These are phyloP conservation scores for Byssoonygena ceratinophila DNA, from an alignment of 2,329 filamentous ascomycete genomes.

Conservation along the genomic window DNA sequence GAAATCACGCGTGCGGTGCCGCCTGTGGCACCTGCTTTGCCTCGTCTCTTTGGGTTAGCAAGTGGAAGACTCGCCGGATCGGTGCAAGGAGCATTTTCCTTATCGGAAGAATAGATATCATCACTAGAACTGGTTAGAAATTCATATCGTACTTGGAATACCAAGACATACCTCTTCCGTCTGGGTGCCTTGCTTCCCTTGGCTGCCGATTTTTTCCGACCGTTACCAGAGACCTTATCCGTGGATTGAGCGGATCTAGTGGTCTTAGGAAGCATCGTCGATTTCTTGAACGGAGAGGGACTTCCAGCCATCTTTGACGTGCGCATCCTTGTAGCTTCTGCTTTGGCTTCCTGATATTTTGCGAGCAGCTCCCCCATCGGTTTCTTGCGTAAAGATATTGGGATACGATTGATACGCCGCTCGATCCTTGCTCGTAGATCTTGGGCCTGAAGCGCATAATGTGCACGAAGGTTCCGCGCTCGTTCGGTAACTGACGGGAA, in stretches of 20 bases:
- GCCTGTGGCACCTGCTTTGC: conserved; percentile 33
- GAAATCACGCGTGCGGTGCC: conserved; percentile 34
- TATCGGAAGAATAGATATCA: conserved; percentile 55
- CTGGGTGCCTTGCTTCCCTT: conserved; percentile 20
- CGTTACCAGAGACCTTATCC: conserved; percentile 24
- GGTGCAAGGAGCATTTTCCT: conserved; percentile 55
- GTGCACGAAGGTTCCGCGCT: conserved; percentile 73
- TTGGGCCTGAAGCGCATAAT: conserved; percentile 80
- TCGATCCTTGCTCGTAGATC: conserved; percentile 77
- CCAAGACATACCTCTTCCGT: conserved; percentile 9
- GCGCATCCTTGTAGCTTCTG: conserved; percentile 37
- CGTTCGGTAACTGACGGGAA: conserved; percentile 62
- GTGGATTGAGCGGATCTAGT: conserved; percentile 24
- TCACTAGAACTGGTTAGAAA: conserved; percentile 39
- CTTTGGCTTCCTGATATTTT: conserved; percentile 35
- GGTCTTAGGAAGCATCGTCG: conserved; percentile 22
- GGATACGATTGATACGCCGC: conserved; percentile 86
- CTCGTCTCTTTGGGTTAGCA: conserved; percentile 61
- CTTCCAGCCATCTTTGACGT: not conserved
- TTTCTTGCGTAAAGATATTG: conserved; percentile 62
- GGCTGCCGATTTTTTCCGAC: conserved; percentile 19
- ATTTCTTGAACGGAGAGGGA: conserved; percentile 25
- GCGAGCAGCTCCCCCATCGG: conserved; percentile 72
- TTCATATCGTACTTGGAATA: conserved; percentile 5
- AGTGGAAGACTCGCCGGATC: conserved; percentile 38